Base-by-base conservation (phyloP, 345 rosid genomes). In the Salix koriyanagi region DNA sequence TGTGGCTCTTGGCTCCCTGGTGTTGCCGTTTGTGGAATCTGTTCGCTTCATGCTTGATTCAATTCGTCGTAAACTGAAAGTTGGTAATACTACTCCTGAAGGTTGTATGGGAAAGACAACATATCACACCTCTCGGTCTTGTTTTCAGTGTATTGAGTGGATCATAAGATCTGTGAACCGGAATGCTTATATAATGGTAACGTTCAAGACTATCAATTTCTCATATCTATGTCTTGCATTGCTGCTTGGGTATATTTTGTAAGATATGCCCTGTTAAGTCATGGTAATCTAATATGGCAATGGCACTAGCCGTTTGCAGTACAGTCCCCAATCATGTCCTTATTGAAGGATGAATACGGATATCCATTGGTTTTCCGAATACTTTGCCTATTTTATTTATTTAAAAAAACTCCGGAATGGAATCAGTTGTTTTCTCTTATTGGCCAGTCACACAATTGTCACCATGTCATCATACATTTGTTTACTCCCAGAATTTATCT, bases 151-250 rank as follows among this genome's bases (percentile, higher is more conserved):
- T 69, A 82, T 92, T 14, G 97, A 93, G 76, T 93, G 94, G 94
- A 93, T 92, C 28, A 81, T 92, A 77, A 93, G 82, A 80, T 93
- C 99, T 18, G 90, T 90, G 69, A 96, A 93, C 84, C 98, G 93
- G 82, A 96, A 93, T 80, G 98, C 97, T 79, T 93, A 96, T 79
- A 93, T 96, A 85, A 96, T 96, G 99, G 98, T 96, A 91, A 83
- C 52, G 64, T 52, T 41, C 15, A 23, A 28, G 71, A 56, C 52
- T 12, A 46, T 46, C 52, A 14, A 14, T 46, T 0, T 12, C 5
- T 34, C 37, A 34, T 34, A 34, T 34, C 37, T 34, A 34, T 34
- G 6, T 34, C 6, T 34, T 34, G 37, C 37, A 34, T 34, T 34
- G 37, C 7, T 34, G 37, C 37, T 34, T 34, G 37, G 44, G 34